Conservation (phyloP, 2,329 filamentous ascomycete genomes). For the Aureobasidium sp. region DNA sequence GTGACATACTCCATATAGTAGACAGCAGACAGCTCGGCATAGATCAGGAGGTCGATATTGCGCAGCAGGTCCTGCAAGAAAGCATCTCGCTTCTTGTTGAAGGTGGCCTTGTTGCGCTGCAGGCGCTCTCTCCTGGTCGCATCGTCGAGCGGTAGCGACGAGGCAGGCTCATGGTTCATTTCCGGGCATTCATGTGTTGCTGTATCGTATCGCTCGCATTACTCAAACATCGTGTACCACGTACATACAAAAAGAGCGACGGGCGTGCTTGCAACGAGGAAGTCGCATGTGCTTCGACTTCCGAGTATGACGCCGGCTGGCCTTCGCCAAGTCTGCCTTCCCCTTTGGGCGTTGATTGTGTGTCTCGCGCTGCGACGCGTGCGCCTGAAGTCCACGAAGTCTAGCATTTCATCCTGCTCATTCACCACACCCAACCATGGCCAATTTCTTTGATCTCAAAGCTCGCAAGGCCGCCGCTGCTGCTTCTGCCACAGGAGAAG, state of each 20-base stretch:
- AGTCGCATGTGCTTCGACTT: not conserved
- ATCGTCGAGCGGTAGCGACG: constrained; percentile 9
- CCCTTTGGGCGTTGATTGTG: not conserved
- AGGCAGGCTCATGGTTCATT: constrained; percentile 30
- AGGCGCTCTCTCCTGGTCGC: constrained; percentile 16
- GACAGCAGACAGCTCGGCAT: constrained; percentile 51
- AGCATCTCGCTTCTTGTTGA: constrained; percentile 34
- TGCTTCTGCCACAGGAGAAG: constrained; percentile 52
- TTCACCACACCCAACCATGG: constrained; percentile 45
- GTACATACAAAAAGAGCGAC: not conserved
- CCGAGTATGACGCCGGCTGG: not conserved
- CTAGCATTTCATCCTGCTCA: not conserved
- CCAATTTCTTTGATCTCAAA: constrained; percentile 93
- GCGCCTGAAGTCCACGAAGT: not conserved
- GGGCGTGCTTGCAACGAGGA: not conserved
- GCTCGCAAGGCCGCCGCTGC: constrained; percentile 67
- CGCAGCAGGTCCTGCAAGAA: constrained; percentile 49
- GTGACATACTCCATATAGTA: constrained; percentile 55
- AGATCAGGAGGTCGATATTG: constrained; percentile 51
- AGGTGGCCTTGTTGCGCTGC: constrained; percentile 25
- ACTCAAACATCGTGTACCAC: not conserved
- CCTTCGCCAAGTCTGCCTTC: not conserved
- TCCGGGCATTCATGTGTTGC: constrained; percentile 14
- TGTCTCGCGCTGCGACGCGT: not conserved
- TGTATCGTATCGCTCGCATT: not conserved